Base-by-base conservation (phyloP, 2,329 filamentous ascomycete genomes). In the Cladophialophora yegresii region DNA sequence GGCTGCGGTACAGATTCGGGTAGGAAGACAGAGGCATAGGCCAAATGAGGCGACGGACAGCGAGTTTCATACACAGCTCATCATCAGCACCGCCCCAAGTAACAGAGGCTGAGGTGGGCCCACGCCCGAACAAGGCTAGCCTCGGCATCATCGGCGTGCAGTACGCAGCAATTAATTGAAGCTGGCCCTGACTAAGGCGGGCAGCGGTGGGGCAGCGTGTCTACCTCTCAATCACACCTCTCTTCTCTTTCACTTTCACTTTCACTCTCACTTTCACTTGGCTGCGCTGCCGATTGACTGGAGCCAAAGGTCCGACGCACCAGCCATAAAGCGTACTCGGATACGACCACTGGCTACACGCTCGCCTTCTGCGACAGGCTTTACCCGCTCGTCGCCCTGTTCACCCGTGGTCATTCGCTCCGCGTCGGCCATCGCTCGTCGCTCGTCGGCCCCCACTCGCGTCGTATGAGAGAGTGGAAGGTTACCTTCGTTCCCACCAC, bases 101-200 rank as follows among this genome's bases (percentile, higher is more conserved):
- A 28, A 36, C n/a, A 45, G 58, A 64, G 64, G 61, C 64, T 67
- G 64, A 67, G 61, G 43, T 51, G 32, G 47, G 9, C 49, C 57
- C 30, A n/a, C 40, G 28, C 26, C 49, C 45, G 6, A 57, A 55
- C 58, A 56, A 54, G 64, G 54, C 64, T 63, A 67, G 61, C 50
- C 47, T 61, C 56, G 61, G 61, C 56, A 47, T 49, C 33, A 23
- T 58, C 57, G 59, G 64, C 47, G 23, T 54, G 30, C 20, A 23
- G 10, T 22, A n/a, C n/a, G n/a, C n/a, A n/a, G n/a, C n/a, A n/a
- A n/a, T n/a, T n/a, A 40, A 23, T 45, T 22, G 47, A 23, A 54
- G 28, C 51, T 13, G 23, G 28, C 50, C 12, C 55, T 66, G 32
- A 66, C 40, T 63, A 61, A 66, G 64, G 64, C 64, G 56, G n/a